Evolutionary conservation across 805 yeast species (phyloP), one percentile per base, ranked within the genome.

Genomic region (Candida ponderosae): DNA sequence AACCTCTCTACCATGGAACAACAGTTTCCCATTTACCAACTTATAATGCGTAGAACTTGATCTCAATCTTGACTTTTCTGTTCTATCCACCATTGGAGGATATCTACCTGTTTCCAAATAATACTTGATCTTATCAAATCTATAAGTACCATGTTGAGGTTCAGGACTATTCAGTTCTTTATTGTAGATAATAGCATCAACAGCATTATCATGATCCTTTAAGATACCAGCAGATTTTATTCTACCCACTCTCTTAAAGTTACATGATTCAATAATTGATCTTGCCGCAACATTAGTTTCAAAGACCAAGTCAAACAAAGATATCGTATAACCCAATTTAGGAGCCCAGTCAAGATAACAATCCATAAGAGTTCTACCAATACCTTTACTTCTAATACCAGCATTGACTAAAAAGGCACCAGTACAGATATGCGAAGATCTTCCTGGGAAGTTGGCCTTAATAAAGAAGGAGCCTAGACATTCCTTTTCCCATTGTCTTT

Each of bases 311-410:
- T 88, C 87, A 62, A 93, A 84, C 44, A 84, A 74, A 6, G 85
- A 74, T 45, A 87, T 83, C 1, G 90, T 83, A 59, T 84, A 90
- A 4, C 96, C 96, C 30, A 93, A 65, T 43, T 78, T 68, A 13
- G 90, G 90, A 1, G 97, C 87, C 97, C 97, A 93, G 41, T 81
- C 86, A 18, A 89, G 56, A 48, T 77, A 86, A 48, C 94, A 81
- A 50, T 87, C 95, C 15, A 84, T 79, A 43, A 93, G 58, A 0
- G 93, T 82, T 38, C 81, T 67, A 5, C 97, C 98, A 20, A 93
- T 85, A 5, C 97, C 96, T 55, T 83, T 85, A 19, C 90, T 88
- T 50, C 98, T 66, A 47, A 86, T 86, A 45, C 95, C 95, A 4
- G 95, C 93, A 58, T 90, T 88, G 3, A 90, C 97, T 27, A 90